Evolutionary conservation across 2,329 filamentous ascomycete genomes (phyloP), one percentile per base, ranked within the genome.

Genomic region (Neopestalotiopsis rosae): DNA sequence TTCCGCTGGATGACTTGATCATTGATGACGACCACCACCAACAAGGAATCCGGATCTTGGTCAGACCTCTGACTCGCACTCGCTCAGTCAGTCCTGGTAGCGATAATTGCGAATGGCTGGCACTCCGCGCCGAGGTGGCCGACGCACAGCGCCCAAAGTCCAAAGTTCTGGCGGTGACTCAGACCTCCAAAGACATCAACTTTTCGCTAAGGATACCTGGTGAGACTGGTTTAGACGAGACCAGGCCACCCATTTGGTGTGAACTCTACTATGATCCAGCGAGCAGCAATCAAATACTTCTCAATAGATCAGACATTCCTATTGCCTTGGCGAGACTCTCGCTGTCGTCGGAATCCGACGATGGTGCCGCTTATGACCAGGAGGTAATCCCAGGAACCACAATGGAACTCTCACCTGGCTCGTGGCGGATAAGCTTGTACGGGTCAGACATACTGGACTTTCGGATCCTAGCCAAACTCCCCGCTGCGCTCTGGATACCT

Each of bases 221-320:
- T 17, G 83, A 85, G 68, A 80, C 79, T 65, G 78, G 80, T 56
- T 81, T 84, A 68, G 78, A 78, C 58, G 81, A 82, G 59, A 79
- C 80, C 7, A 79, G 84, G 17, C 86, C 86, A 17, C 82, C 85
- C 4, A 73, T 89, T n/a, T 88, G 85, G 85, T 89, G 86, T 75
- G 87, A 89, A 76, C 79, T 90, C 45, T 89, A 89, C 73, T 89
- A 89, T 72, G 86, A 89, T 76, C 87, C 88, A 17, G 80, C 83
- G 71, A 88, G 87, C 78, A 87, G 89, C 75, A 85, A 86, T 75
- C 83, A 88, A 72, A 87, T 89, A 69, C 82, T 89, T 32, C 76
- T 84, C 65, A 90, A 89, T 76, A 83, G 81, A 68, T 88, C 87
- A 17, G 85, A 89, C 49, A 81, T 85, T 1, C 87, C 87, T 58